These are phyloP conservation scores for Monosporascus cannonballus DNA, from an alignment of 2,329 filamentous ascomycete species.

Conservation along the genomic window DNA sequence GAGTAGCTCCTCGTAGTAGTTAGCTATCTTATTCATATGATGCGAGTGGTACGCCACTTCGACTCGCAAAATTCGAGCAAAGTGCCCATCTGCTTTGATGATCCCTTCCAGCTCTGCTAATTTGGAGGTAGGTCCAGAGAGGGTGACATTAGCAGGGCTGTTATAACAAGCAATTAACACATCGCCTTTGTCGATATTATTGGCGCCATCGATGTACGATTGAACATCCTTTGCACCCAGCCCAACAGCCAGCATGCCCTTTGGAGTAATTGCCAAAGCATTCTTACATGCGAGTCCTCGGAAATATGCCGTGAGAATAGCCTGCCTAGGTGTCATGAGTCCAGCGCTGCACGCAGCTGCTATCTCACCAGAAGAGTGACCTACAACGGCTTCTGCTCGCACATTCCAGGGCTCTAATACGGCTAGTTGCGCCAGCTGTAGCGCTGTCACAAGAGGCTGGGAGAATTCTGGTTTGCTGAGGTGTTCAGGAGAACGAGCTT, in stretches of 20 bases:
- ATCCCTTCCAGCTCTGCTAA: background rate
- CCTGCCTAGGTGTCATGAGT: background rate
- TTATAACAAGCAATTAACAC: slow-evolving; percentile 20
- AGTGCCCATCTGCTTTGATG: slow-evolving; percentile 9
- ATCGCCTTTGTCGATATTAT: background rate
- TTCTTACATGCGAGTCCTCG: slow-evolving; percentile 5
- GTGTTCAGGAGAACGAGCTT: slow-evolving; percentile 5
- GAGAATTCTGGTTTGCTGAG: slow-evolving; percentile 15
- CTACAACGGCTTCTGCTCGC: slow-evolving; percentile 4
- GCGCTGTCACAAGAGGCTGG: slow-evolving; percentile 12
- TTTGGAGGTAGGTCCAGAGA: slow-evolving; percentile 11
- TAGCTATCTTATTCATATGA: slow-evolving; percentile 2
- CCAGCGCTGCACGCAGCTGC: slow-evolving; percentile 12
- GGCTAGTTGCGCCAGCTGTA: slow-evolving; percentile 7
- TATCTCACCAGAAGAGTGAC: slow-evolving; percentile 19
- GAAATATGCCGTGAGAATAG: slow-evolving; percentile 11
- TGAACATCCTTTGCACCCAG: slow-evolving; percentile 1
- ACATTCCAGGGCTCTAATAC: slow-evolving; percentile 10
- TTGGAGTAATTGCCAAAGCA: background rate
- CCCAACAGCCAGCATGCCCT: slow-evolving; percentile 17
- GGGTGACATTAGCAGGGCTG: slow-evolving; percentile 20
- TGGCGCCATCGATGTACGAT: background rate
- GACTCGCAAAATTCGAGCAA: slow-evolving; percentile 16
- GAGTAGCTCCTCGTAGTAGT: too few relatives aligned
- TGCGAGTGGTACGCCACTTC: slow-evolving; percentile 17